Percentiles rank a stretch among this genome's conserved stretches.
Conservation (phyloP, 495 filamentous ascomycete genomes). For the Achaetomiella virescens region DNA sequence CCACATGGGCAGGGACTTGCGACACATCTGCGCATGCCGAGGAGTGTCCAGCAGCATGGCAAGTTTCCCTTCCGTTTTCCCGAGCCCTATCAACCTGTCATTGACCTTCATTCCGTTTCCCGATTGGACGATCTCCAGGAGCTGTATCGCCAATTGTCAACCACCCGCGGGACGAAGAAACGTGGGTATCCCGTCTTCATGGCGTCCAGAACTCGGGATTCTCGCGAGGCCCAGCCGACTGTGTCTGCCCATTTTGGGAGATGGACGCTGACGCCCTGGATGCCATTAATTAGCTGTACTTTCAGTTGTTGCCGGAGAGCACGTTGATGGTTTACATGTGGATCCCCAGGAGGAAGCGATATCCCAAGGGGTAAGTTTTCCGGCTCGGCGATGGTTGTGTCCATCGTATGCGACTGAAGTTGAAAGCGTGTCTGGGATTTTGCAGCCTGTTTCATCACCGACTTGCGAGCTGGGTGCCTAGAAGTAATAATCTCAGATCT, state of each 20-base stretch:
- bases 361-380: slow-evolving; percentile 11
- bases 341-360: slow-evolving; percentile 14
- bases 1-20: background rate
- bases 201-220: slow-evolving; percentile 17
- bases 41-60: background rate
- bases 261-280: slow-evolving; percentile 25
- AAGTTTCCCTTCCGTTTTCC: background rate
- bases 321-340: slow-evolving; percentile 13
- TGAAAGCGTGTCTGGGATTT: no score
- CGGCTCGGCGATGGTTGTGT: slow-evolving; percentile 2
- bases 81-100: no score
- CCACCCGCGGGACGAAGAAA: slow-evolving; percentile 19
- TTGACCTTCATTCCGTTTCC: background rate
- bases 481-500: no score
- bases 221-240: slow-evolving; percentile 21
- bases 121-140: background rate
- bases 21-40: background rate
- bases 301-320: no score
- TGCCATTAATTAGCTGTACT: no score
- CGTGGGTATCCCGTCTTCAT: slow-evolving; percentile 28
- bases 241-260: slow-evolving; percentile 27
- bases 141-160: slow-evolving; percentile 6
- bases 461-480: no score
- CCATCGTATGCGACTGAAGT: background rate
- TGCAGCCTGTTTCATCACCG: no score